Evolutionary conservation across 75 land plant species (phyloP).

Genomic region (Selaginella moellendorffii): DNA sequence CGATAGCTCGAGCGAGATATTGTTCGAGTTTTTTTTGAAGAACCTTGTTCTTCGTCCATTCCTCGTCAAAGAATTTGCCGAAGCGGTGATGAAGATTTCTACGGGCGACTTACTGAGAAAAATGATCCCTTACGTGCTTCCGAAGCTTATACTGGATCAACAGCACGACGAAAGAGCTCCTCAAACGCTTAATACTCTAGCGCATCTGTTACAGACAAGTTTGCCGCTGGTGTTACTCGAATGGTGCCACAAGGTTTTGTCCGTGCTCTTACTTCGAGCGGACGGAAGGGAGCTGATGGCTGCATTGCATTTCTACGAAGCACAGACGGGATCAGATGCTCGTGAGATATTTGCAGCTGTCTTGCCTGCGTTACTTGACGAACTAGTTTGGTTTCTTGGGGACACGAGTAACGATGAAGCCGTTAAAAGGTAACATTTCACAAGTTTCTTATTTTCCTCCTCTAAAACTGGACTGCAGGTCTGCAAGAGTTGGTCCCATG

Average conservation of each 20-base stretch:
- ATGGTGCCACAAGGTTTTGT: slow-evolving; percentile 86
- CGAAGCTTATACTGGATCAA: slow-evolving; percentile 71
- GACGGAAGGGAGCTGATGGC: slow-evolving; percentile 52
- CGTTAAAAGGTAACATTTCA: slow-evolving; percentile 37
- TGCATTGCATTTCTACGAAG: slow-evolving; percentile 74
- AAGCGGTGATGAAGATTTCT: slow-evolving; percentile 49
- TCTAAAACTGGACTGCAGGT: slow-evolving; percentile 29
- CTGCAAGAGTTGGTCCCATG: slow-evolving; percentile 71
- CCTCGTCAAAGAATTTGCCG: slow-evolving; percentile 69
- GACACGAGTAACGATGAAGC: slow-evolving; percentile 35
- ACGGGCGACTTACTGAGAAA: slow-evolving; percentile 44
- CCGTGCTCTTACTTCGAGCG: slow-evolving; percentile 60
- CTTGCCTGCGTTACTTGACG: slow-evolving; percentile 81
- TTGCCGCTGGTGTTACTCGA: slow-evolving; percentile 51
- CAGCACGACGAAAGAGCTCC: slow-evolving; percentile 42
- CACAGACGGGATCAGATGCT: slow-evolving; percentile 59
- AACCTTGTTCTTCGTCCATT: slow-evolving; percentile 51
- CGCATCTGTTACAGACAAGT: slow-evolving; percentile 43
- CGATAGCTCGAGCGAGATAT: slow-evolving; percentile 37
- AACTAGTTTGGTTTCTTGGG: slow-evolving; percentile 73
- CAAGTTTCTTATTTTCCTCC: neutral
- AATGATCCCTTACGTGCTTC: slow-evolving; percentile 85
- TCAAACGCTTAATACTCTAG: slow-evolving; percentile 44
- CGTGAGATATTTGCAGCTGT: slow-evolving; percentile 89
- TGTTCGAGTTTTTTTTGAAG: slow-evolving; percentile 54